Evolutionary conservation across 495 filamentous ascomycete species (phyloP).

Genomic region (Letharia columbiana): DNA sequence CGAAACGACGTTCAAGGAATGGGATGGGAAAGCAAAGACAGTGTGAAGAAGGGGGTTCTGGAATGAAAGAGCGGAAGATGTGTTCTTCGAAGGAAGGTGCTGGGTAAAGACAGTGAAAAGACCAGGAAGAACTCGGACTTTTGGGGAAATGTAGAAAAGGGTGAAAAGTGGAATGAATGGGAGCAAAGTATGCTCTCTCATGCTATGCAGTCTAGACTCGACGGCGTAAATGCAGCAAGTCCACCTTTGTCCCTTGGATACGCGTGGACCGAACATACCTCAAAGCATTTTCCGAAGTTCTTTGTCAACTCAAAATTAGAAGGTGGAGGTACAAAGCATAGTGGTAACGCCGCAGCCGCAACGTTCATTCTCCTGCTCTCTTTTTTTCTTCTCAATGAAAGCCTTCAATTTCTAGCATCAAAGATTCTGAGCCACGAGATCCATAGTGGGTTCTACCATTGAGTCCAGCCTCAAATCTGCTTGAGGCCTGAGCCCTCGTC

Average conservation of each 20-base stretch:
- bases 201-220: not conserved
- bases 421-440: not conserved
- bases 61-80: not conserved
- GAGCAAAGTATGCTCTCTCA: not conserved
- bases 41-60: not conserved
- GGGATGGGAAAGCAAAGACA: slow-evolving; percentile 2
- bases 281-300: not conserved
- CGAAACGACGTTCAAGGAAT: slow-evolving; percentile 4
- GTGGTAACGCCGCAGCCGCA: slow-evolving; percentile 3
- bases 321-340: not conserved
- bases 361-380: not conserved
- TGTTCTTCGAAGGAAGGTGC: no score
- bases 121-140: not conserved
- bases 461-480: not conserved
- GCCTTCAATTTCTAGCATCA: not conserved
- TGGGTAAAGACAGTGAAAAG: not conserved
- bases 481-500: not conserved
- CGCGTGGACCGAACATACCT: not conserved
- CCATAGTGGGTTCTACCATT: not conserved
- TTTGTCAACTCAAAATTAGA: slow-evolving; percentile 8
- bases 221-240: not conserved
- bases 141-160: not conserved
- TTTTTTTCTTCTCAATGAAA: not conserved
- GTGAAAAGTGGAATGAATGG: not conserved
- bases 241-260: not conserved